Conservation (phyloP, 805 yeast genomes). For the Diddensiella caesifluorescens region DNA sequence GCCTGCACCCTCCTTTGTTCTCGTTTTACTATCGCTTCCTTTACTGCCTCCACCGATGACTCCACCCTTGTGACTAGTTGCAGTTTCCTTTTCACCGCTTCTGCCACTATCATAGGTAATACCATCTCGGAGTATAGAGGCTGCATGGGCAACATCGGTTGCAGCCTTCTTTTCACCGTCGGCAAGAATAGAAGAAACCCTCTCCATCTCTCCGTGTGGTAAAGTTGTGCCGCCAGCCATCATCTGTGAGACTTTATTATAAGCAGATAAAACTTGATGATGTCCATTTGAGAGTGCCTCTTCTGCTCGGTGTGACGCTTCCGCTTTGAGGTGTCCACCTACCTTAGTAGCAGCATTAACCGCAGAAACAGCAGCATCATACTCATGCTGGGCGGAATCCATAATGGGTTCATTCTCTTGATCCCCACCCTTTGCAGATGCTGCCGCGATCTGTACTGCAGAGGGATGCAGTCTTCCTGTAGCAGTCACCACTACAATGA, state of each 20-base stretch:
- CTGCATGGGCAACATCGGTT: slow-evolving; percentile 1
- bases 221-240: slow-evolving; percentile 2
- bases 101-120: background rate
- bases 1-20: slow-evolving; percentile 2
- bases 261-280: background rate
- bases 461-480: slow-evolving; percentile 1
- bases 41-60: background rate
- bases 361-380: slow-evolving; percentile 7
- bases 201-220: background rate
- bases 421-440: background rate
- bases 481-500: too few relatives aligned
- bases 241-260: slow-evolving; percentile 2
- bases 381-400: slow-evolving; percentile 3
- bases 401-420: background rate
- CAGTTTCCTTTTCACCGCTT: too few relatives aligned
- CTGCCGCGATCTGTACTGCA: background rate
- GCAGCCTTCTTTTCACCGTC: slow-evolving; percentile 3
- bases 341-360: slow-evolving; percentile 1
- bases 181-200: background rate
- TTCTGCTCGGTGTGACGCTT: slow-evolving; percentile 7
- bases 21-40: too few relatives aligned
- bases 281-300: slow-evolving; percentile 8
- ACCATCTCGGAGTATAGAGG: slow-evolving; percentile 1
- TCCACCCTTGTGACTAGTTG: too few relatives aligned
- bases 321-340: slow-evolving; percentile 7